Percentiles rank a stretch among this genome's conserved stretches.
These are phyloP conservation scores for Chlamydomonas schloesseri DNA, from an alignment of 139 green algal species.

Conservation along the genomic window DNA sequence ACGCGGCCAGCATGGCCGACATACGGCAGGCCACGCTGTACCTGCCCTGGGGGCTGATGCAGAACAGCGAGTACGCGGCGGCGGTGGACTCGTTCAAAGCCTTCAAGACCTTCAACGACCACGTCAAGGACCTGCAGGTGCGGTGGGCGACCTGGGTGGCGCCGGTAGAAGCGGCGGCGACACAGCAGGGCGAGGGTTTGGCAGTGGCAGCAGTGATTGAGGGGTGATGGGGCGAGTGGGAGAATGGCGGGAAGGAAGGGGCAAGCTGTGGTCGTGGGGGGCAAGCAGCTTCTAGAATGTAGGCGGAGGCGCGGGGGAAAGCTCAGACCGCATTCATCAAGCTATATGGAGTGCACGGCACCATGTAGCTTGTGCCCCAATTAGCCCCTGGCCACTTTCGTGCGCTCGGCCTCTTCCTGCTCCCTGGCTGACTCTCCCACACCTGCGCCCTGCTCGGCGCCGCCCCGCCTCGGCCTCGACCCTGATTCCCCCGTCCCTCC, in stretches of 20 bases:
- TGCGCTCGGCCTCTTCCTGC: too few relatives aligned
- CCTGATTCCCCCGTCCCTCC: neutral
- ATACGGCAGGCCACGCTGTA: constrained; percentile 45
- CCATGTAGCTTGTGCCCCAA: too few relatives aligned
- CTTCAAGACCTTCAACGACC: constrained; percentile 27
- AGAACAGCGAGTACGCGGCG: constrained; percentile 34
- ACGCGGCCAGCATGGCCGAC: constrained; percentile 34
- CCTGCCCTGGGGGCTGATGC: constrained; percentile 51
- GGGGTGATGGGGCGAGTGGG: too few relatives aligned
- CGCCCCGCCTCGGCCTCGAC: too few relatives aligned
- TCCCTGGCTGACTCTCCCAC: too few relatives aligned
- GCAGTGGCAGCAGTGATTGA: too few relatives aligned
- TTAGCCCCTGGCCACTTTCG: too few relatives aligned
- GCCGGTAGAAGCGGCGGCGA: neutral
- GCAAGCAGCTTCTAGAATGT: neutral
- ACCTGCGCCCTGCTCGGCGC: neutral
- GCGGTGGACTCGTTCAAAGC: constrained; percentile 21
- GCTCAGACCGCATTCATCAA: too few relatives aligned
- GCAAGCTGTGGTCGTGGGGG: too few relatives aligned
- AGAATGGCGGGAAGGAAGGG: too few relatives aligned
- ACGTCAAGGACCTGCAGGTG: constrained; percentile 31
- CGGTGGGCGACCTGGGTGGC: neutral
- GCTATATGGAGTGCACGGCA: too few relatives aligned
- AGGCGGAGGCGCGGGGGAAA: too few relatives aligned
- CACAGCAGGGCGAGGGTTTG: neutral